A percentile compares a stretch with the other conserved stretches of the same genome.
phyloP scores from a whole-genome alignment of 2,329 filamentous ascomycete species.

The Dactylellina parvicollis region DNA sequence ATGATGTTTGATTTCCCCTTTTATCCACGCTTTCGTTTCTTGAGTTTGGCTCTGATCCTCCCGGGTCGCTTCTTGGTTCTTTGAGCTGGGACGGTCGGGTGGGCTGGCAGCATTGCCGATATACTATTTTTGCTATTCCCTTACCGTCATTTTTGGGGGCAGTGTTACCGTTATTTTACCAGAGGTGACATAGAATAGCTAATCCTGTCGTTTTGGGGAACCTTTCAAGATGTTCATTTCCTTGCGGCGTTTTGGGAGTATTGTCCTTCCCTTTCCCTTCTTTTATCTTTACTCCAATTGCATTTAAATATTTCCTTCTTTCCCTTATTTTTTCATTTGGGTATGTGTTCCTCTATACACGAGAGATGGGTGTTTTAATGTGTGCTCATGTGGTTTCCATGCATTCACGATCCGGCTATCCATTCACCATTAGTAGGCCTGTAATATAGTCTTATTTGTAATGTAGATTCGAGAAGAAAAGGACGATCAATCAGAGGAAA shows the following conservation, averaged over 20 bases:
- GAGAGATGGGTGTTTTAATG: neutral
- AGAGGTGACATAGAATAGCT: conserved; percentile 19
- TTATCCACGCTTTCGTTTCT: too few relatives aligned
- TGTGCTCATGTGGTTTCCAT: neutral
- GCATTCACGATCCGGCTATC: neutral
- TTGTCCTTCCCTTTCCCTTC: neutral
- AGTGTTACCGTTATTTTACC: conserved; percentile 1
- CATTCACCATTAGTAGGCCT: neutral
- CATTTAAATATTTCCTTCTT: conserved; percentile 1
- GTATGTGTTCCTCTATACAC: neutral
- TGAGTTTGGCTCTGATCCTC: neutral
- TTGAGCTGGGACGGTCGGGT: neutral
- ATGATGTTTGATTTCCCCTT: neutral
- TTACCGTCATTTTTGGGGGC: neutral
- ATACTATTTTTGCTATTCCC: neutral
- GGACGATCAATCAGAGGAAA: neutral
- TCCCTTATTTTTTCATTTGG: neutral
- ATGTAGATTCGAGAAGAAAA: neutral
- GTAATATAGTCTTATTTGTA: neutral
- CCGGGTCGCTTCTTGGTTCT: neutral
- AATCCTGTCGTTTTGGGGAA: conserved; percentile 8
- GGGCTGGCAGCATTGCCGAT: neutral
- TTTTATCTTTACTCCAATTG: neutral
- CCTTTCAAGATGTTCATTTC: neutral
- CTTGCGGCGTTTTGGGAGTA: conserved; percentile 19